These are phyloP conservation scores for Schwanniomyces polymorphus DNA, from an alignment of 805 yeast genomes.

Conservation along the genomic window DNA sequence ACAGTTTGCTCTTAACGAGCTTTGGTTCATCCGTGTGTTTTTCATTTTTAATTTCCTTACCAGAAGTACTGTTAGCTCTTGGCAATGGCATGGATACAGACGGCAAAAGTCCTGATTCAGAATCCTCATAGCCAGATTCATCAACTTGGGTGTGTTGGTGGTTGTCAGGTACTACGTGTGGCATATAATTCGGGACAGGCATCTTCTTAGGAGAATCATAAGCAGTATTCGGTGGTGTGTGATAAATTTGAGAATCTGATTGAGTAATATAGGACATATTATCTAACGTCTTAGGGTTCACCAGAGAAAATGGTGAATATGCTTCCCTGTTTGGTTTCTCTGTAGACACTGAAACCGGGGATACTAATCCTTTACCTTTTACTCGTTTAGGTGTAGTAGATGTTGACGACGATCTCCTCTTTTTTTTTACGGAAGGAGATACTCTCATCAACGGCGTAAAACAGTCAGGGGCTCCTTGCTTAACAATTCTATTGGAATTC, in stretches of 20 bases:
- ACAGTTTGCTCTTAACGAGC: neutral
- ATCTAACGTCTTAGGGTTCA: constrained; percentile 34
- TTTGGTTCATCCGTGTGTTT: neutral
- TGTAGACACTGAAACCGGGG: constrained; percentile 1
- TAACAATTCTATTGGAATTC: constrained; percentile 36
- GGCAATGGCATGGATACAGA: constrained; percentile 1
- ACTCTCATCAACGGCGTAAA: constrained; percentile 47
- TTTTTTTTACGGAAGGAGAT: constrained; percentile 22
- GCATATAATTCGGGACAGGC: neutral
- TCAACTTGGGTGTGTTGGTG: neutral
- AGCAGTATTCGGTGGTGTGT: constrained; percentile 20
- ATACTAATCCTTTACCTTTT: neutral
- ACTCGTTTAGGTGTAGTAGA: constrained; percentile 4
- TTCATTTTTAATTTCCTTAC: neutral
- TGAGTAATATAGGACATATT: constrained; percentile 32
- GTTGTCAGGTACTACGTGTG: neutral
- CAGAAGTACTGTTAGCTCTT: neutral
- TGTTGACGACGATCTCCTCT: constrained; percentile 12
- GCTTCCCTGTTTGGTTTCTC: constrained; percentile 6
- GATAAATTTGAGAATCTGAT: constrained; percentile 11
- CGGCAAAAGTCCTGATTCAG: constrained; percentile 2
- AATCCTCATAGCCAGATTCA: neutral
- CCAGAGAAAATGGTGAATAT: constrained; percentile 18
- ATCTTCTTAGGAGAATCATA: constrained; percentile 6
- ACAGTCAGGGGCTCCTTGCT: constrained; percentile 42